Evolutionary conservation across 306 rosid species (phyloP), one percentile per base, ranked within the genome.

Genomic region (Hippophae tibetana): DNA sequence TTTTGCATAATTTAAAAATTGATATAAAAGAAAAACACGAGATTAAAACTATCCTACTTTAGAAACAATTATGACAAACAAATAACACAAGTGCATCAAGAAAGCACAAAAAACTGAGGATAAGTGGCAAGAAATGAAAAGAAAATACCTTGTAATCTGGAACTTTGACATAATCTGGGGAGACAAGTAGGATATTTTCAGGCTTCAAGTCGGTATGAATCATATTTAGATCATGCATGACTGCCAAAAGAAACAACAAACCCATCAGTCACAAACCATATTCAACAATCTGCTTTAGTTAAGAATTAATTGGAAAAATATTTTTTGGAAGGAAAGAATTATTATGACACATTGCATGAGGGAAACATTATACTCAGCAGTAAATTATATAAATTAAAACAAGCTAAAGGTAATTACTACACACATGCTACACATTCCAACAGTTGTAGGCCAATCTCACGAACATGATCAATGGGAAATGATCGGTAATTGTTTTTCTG

Each of bases 381-480:
- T 44, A 59, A 64, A 63, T 9, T 8, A 56, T 13, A 62, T 8
- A 25, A 10, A 12, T 40, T 13, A 51, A 57, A 44, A 63, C 75
- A 74, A 50, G 90, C 79, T 87, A 62, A 62, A 70, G 66, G 81
- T 74, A 78, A 72, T 84, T 74, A 81, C 86, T 87, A 92, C 99
- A 92, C 99, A 92, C 99, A 92, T 92, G 99, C 99, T 67, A 92
- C 80, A 92, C 96, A 88, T 80, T 92, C 99, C 99, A 92, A 92
- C 51, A 88, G 99, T 92, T 92, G 99, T 76, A 94, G 78, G 78
- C 94, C 99, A 78, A 92, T 92, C 81, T 92, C 99, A 50, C 99
- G 96, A 86, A 92, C 95, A 76, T 85, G 93, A 73, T 92, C 99
- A 88, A 88, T 92, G 84, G 99, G 95, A 92, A 92, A 92, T 78